Evolutionary conservation across 345 rosid genomes (phyloP).

Genomic region (Rhodomyrtus tomentosa): DNA sequence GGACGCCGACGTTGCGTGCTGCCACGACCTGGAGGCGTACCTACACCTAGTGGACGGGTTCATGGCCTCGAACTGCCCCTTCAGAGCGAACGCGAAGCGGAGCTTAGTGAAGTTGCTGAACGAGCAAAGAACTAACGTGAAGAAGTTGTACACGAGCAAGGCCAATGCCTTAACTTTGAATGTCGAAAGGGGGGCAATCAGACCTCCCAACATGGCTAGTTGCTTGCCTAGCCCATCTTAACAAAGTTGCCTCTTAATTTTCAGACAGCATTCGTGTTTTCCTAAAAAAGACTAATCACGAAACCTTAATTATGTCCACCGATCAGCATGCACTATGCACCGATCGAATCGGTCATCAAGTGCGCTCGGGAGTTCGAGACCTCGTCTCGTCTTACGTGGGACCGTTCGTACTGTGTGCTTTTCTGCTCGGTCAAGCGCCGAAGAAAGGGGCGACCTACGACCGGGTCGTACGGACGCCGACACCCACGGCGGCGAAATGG

Average conservation of each 20-base stretch:
- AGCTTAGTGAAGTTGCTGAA: slow-evolving; percentile 60
- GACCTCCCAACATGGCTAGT: slow-evolving; percentile 7
- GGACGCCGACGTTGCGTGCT: slow-evolving; percentile 61
- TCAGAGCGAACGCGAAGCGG: slow-evolving; percentile 81
- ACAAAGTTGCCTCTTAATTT: not conserved
- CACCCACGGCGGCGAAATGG: not conserved
- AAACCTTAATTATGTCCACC: not conserved
- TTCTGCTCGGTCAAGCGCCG: not conserved
- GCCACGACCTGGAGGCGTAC: slow-evolving; percentile 79
- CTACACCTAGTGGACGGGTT: slow-evolving; percentile 83
- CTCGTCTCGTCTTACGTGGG: not conserved
- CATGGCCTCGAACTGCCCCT: slow-evolving; percentile 62
- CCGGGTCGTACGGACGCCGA: not conserved
- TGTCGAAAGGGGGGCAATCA: slow-evolving; percentile 21
- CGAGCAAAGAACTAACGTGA: slow-evolving; percentile 74
- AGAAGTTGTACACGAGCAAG: slow-evolving; percentile 67
- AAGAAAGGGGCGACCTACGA: not conserved
- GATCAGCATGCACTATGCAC: not conserved
- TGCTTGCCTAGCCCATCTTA: slow-evolving; percentile 61
- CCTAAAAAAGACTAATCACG: not conserved
- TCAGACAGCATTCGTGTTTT: not conserved
- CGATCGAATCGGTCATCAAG: not conserved
- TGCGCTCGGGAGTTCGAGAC: not conserved
- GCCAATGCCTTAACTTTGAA: slow-evolving; percentile 41
- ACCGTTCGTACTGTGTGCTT: not conserved